A percentile compares a stretch with the other conserved stretches of the same genome.
Conservation (phyloP, 2,329 filamentous ascomycete genomes). For the Dissoconium aciculare region DNA sequence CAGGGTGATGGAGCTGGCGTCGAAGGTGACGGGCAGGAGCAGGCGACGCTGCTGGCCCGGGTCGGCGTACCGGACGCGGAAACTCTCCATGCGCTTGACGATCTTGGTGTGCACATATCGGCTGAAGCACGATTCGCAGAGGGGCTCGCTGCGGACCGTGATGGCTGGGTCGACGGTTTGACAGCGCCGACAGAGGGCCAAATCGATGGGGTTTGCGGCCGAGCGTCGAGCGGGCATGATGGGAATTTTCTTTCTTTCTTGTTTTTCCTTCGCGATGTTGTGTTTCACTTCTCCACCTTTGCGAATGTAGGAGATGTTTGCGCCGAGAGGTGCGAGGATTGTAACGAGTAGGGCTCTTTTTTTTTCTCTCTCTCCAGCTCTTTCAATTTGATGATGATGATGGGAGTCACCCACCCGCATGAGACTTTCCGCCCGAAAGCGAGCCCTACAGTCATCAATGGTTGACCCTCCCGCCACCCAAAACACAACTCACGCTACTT, state of each 20-base stretch:
- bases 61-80: constrained; percentile 36
- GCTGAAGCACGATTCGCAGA: constrained; percentile 60
- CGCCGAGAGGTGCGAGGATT: background rate
- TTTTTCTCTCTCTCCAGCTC: too few relatives aligned
- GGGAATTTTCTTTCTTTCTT: too few relatives aligned
- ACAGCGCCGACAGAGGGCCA: constrained; percentile 41
- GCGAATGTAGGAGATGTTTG: background rate
- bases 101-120: constrained; percentile 66
- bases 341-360: too few relatives aligned
- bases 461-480: too few relatives aligned
- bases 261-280: background rate
- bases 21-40: constrained; percentile 68
- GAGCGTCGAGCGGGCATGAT: constrained; percentile 17
- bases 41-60: constrained; percentile 39
- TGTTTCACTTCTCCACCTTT: background rate
- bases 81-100: constrained; percentile 60
- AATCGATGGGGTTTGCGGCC: constrained; percentile 10
- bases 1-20: constrained; percentile 63
- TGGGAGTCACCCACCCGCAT: too few relatives aligned
- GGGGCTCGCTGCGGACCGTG: constrained; percentile 42
- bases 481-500: too few relatives aligned
- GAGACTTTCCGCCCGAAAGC: too few relatives aligned
- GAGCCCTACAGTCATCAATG: too few relatives aligned
- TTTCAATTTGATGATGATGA: too few relatives aligned
- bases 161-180: constrained; percentile 35